Evolutionary conservation across 257 asterid species (phyloP).

Genomic region (Solanum bukasovii): DNA sequence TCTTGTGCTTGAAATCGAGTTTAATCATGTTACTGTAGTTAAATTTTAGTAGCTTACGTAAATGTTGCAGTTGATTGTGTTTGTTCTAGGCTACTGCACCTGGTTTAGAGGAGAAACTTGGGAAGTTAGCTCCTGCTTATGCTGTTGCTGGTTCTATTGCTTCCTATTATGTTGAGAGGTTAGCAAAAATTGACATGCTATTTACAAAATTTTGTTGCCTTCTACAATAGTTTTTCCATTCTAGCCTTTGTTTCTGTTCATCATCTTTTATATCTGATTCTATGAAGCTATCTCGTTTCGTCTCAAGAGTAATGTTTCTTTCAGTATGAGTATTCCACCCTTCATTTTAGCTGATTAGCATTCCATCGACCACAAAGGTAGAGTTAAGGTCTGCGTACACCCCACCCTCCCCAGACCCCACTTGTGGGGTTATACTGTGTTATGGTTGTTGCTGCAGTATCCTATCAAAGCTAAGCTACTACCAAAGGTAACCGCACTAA

Average conservation of each 20-base stretch:
- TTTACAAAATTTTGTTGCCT: not conserved
- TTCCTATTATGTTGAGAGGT: slow-evolving; percentile 71
- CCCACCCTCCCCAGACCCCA: not conserved
- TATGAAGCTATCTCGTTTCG: not conserved
- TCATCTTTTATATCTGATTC: not conserved
- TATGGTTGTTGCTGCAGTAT: not conserved
- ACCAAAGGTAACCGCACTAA: not conserved
- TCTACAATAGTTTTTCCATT: not conserved
- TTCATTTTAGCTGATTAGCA: not conserved
- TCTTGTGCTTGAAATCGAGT: not conserved
- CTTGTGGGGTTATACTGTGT: not conserved
- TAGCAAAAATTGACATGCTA: not conserved
- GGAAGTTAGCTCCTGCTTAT: slow-evolving; percentile 75
- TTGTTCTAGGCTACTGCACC: slow-evolving; percentile 71
- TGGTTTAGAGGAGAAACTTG: slow-evolving; percentile 71
- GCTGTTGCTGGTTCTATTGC: slow-evolving; percentile 69
- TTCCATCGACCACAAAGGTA: not conserved
- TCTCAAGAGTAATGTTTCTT: not conserved
- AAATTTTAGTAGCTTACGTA: not conserved
- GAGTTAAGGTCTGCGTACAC: not conserved
- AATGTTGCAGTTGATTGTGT: not conserved
- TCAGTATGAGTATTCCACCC: not conserved
- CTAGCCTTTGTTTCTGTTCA: not conserved
- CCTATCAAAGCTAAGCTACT: not conserved
- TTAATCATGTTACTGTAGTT: not conserved